Evolutionary conservation across 2,329 filamentous ascomycete species (phyloP).

Genomic region (Coleophoma eucalyptorum): DNA sequence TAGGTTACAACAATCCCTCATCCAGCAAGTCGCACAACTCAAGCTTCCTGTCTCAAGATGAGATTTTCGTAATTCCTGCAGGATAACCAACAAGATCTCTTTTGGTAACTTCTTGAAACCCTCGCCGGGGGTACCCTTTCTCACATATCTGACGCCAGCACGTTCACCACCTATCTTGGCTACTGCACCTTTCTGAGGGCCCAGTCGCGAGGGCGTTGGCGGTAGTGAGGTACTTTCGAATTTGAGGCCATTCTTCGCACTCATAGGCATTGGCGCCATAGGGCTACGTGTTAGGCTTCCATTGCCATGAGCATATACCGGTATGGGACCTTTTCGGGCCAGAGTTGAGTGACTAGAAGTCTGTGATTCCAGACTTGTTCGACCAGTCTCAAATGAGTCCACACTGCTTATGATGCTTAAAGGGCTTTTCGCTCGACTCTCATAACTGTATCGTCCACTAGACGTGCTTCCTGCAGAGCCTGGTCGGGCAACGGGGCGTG

Average conservation of each 20-base stretch:
- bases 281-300: not conserved
- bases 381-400: constrained; percentile 14
- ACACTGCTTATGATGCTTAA: constrained; percentile 20
- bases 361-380: constrained; percentile 15
- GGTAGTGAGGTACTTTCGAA: constrained; percentile 3
- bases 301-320: not conserved
- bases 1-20: constrained; percentile 54
- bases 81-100: constrained; percentile 55
- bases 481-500: not conserved
- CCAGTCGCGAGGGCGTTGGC: not conserved
- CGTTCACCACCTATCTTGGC: not conserved
- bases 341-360: not conserved
- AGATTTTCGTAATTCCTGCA: constrained; percentile 46
- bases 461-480: not conserved
- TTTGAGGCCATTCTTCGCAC: constrained; percentile 5
- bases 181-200: not conserved
- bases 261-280: not conserved
- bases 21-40: constrained; percentile 63
- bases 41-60: constrained; percentile 44
- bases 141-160: constrained; percentile 9
- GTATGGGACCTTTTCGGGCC: not conserved
- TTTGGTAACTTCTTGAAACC: constrained; percentile 51
- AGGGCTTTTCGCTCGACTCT: constrained; percentile 22
- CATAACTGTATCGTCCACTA: constrained; percentile 14
- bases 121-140: constrained; percentile 36